These are phyloP conservation scores for Curvularia verruculosa DNA, from an alignment of 2,329 filamentous ascomycete species.

Conservation along the genomic window DNA sequence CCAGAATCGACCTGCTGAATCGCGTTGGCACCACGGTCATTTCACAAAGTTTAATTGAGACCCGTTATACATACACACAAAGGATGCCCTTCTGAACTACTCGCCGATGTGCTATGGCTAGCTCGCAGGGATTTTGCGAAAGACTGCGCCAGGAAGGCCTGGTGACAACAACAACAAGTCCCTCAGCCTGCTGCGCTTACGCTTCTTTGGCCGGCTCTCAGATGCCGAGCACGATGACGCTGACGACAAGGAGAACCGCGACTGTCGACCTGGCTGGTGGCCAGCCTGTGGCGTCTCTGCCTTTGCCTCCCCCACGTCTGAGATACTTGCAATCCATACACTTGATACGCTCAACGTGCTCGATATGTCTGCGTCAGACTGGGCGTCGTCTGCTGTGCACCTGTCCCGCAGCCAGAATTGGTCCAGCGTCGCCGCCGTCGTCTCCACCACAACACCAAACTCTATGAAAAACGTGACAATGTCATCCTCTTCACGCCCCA, in stretches of 20 bases:
- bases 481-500: slow-evolving; percentile 40
- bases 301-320: neutral
- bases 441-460: slow-evolving; percentile 44
- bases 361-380: neutral
- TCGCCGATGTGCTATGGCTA: slow-evolving; percentile 17
- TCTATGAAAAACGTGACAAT: slow-evolving; percentile 52
- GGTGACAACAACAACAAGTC: slow-evolving; percentile 26
- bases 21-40: slow-evolving; percentile 7
- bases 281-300: slow-evolving; percentile 9
- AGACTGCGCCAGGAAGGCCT: slow-evolving; percentile 26
- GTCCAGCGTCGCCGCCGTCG: slow-evolving; percentile 40
- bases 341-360: neutral
- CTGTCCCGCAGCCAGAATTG: slow-evolving; percentile 37
- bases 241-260: slow-evolving; percentile 31
- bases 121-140: slow-evolving; percentile 19
- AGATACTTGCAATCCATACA: neutral
- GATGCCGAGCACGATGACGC: slow-evolving; percentile 30
- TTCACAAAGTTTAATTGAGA: slow-evolving; percentile 24
- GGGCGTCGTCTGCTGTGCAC: neutral
- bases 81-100: slow-evolving; percentile 10
- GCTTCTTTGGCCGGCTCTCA: slow-evolving; percentile 19
- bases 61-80: neutral
- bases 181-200: slow-evolving; percentile 32
- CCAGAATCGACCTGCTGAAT: slow-evolving; percentile 1
- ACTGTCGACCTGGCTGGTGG: slow-evolving; percentile 15